Percentiles rank a stretch among this genome's conserved stretches.
Evolutionary conservation across 495 filamentous ascomycete species (phyloP).

Genomic region (Xylaria grammica): DNA sequence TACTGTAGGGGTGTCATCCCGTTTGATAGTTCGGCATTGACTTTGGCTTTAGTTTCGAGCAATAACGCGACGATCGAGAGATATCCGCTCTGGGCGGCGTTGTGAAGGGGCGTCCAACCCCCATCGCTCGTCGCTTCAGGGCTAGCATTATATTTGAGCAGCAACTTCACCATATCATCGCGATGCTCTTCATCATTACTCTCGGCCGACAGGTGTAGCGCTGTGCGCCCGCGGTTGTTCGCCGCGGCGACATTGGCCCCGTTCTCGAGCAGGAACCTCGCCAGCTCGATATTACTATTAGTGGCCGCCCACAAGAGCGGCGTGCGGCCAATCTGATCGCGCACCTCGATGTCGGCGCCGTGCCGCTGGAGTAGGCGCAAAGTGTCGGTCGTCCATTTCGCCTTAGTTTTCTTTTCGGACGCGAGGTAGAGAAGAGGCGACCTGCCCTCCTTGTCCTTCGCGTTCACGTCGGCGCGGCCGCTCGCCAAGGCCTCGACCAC

Average conservation of each 20-base stretch:
- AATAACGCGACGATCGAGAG: slow-evolving; percentile 55
- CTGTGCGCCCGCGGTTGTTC: slow-evolving; percentile 64
- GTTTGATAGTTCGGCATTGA: slow-evolving; percentile 59
- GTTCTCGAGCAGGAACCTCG: slow-evolving; percentile 58
- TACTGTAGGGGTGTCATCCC: slow-evolving; percentile 66
- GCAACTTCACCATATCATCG: slow-evolving; percentile 60
- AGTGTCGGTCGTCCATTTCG: slow-evolving; percentile 37
- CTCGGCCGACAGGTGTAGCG: slow-evolving; percentile 63
- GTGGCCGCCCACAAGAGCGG: slow-evolving; percentile 69
- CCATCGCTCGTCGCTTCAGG: slow-evolving; percentile 63
- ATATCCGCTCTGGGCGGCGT: slow-evolving; percentile 63
- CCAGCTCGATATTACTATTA: slow-evolving; percentile 61
- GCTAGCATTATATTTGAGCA: slow-evolving; percentile 58
- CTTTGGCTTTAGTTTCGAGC: slow-evolving; percentile 55
- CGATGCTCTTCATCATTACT: slow-evolving; percentile 45
- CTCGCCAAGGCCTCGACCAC: slow-evolving; percentile 55
- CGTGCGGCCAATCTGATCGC: slow-evolving; percentile 57
- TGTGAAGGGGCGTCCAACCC: slow-evolving; percentile 69
- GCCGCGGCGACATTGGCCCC: slow-evolving; percentile 55
- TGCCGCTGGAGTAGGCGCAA: slow-evolving; percentile 40
- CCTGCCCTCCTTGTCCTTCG: slow-evolving; percentile 39
- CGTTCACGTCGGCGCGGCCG: slow-evolving; percentile 57
- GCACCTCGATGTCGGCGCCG: slow-evolving; percentile 50
- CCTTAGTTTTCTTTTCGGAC: slow-evolving; percentile 38
- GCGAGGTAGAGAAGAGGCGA: slow-evolving; percentile 39